Evolutionary conservation across 495 filamentous ascomycete species (phyloP), one percentile per base, ranked within the genome.

Genomic region (Lichina pygmaea): DNA sequence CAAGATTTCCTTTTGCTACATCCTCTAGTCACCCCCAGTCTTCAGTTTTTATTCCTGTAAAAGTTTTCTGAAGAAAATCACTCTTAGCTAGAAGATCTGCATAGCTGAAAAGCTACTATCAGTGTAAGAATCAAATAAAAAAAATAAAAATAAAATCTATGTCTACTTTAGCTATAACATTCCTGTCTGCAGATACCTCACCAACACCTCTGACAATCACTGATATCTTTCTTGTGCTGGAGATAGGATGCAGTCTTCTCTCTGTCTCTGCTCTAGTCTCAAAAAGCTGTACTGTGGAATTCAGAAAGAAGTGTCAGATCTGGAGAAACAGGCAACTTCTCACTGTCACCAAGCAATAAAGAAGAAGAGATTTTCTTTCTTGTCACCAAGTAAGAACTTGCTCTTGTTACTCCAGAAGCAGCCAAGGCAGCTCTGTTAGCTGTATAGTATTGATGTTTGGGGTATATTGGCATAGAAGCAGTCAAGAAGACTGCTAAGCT

Each of bases 361-460:
- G 15, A 45, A 12, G 43, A 33, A 7, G 16, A 34, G 17, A 6
- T 45, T 8, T 16, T 45, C n/a, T 36, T 32, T 6, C 24, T 34
- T 8, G 34, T 33, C 4, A 32, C 33, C n/a, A n/a, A n/a, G 13
- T 32, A 33, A 30, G 32, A 44, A n/a, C 17, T 17, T 24, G 15
- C 16, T 24, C 13, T 44, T 44, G 43, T 33, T 33, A 44, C n/a
- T 33, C 12, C 43, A 5, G 17, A 13, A 16, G 8, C 43, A 32
- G 8, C 30, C 24, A 15, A 34, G 34, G 24, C 24, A 15, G 24
- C 13, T n/a, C 24, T 33, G 34, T 15, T 36, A 16, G 43, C 31
- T 17, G 17, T 45, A 51, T 49, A 43, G 42, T 43, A 49, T 41
- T 33, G 33, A 41, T 43, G 47, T 6, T 37, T 49, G n/a, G 47